Percentiles rank a stretch among this genome's conserved stretches.
Evolutionary conservation across 2,329 filamentous ascomycete species (phyloP).

Genomic region (Acephala macrosclerotiorum): DNA sequence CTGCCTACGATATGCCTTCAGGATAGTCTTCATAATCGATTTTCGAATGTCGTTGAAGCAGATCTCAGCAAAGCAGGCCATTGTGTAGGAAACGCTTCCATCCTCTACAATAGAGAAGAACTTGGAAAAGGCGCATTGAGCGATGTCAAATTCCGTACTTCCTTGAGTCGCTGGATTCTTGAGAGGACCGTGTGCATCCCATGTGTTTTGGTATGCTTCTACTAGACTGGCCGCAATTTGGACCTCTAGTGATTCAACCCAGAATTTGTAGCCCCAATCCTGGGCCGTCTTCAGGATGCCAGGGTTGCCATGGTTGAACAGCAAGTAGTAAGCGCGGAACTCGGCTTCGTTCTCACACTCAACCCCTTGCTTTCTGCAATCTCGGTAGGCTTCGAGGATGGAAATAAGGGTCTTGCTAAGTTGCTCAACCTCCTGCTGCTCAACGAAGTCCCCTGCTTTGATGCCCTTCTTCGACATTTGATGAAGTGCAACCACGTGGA

Average conservation of each 20-base stretch:
- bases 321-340: slow-evolving; percentile 70
- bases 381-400: slow-evolving; percentile 70
- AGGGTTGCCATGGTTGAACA: slow-evolving; percentile 67
- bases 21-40: slow-evolving; percentile 62
- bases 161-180: slow-evolving; percentile 45
- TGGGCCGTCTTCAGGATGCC: slow-evolving; percentile 61
- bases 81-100: slow-evolving; percentile 67
- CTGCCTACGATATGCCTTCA: slow-evolving; percentile 62
- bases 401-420: slow-evolving; percentile 71
- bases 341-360: slow-evolving; percentile 68
- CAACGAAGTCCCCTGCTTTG: slow-evolving; percentile 66
- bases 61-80: slow-evolving; percentile 75
- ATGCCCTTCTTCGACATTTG: slow-evolving; percentile 64
- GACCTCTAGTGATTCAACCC: slow-evolving; percentile 64
- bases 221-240: slow-evolving; percentile 67
- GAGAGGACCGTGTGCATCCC: slow-evolving; percentile 63
- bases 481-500: slow-evolving; percentile 71
- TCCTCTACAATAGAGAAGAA: slow-evolving; percentile 68
- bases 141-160: slow-evolving; percentile 45
- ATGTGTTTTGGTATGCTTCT: slow-evolving; percentile 65
- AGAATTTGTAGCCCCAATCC: slow-evolving; percentile 63
- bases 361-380: slow-evolving; percentile 65
- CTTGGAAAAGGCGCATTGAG: slow-evolving; percentile 57
- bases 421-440: slow-evolving; percentile 73
- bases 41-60: slow-evolving; percentile 69